Conservation (phyloP, 2,329 filamentous ascomycete genomes). For the Falciphora oryzae region DNA sequence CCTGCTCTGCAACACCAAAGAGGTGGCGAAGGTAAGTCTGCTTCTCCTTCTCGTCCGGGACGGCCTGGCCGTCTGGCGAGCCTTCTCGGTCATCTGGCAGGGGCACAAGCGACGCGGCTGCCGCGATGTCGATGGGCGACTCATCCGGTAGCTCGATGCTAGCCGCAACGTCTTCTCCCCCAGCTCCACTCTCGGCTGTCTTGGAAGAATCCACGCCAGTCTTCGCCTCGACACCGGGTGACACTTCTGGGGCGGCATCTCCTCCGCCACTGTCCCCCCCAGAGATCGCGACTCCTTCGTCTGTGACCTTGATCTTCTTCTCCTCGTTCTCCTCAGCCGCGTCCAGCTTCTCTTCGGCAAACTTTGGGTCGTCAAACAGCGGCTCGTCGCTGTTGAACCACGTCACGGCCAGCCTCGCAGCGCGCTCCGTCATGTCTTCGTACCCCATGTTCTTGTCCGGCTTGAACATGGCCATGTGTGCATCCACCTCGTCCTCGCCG, state of each 20-base stretch:
- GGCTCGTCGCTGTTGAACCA: constrained; percentile 48
- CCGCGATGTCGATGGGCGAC: constrained; percentile 48
- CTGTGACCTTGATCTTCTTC: constrained; percentile 12
- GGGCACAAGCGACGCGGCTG: constrained; percentile 43
- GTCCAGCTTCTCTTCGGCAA: constrained; percentile 18
- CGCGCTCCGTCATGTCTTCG: constrained; percentile 54
- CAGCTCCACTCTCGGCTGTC: background rate
- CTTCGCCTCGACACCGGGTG: background rate
- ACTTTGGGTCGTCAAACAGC: constrained; percentile 36
- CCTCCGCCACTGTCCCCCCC: constrained; percentile 7
- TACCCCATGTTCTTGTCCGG: constrained; percentile 58
- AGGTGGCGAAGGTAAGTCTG: constrained; percentile 43
- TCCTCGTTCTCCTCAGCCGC: constrained; percentile 13
- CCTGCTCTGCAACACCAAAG: constrained; percentile 42
- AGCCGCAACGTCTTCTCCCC: constrained; percentile 24
- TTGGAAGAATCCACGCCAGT: background rate
- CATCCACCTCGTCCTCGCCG: constrained; percentile 63
- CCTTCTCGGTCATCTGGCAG: constrained; percentile 36
- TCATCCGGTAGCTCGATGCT: constrained; percentile 32
- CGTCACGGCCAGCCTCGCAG: constrained; percentile 48
- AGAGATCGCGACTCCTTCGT: constrained; percentile 15
- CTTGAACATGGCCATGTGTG: constrained; percentile 64
- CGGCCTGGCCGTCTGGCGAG: constrained; percentile 22
- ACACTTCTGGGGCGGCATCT: background rate
- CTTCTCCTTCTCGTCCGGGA: constrained; percentile 26